These are phyloP conservation scores for Camillea tinctor DNA, from an alignment of 2,329 filamentous ascomycete species.

Conservation along the genomic window DNA sequence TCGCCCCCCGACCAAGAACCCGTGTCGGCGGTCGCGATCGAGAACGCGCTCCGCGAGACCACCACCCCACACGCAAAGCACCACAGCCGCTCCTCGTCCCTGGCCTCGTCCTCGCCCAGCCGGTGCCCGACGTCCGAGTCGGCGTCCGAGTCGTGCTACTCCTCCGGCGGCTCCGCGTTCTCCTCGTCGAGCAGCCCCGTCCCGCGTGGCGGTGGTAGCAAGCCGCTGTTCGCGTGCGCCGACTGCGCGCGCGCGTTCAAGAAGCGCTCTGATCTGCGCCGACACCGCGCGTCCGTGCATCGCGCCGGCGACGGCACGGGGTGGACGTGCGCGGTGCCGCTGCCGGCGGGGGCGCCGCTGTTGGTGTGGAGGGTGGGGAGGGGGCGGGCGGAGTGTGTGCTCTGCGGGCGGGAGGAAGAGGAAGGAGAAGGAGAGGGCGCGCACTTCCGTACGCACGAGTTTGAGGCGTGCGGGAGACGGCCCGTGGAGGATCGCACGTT, in stretches of 20 bases:
- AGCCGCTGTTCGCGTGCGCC: conserved; percentile 34
- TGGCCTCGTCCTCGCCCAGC: no score
- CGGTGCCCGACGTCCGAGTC: no score
- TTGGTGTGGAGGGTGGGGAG: conserved; percentile 50
- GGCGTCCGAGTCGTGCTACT: no score
- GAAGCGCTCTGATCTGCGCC: conserved; percentile 42
- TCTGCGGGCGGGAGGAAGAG: conserved; percentile 33
- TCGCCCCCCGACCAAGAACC: conserved; percentile 47
- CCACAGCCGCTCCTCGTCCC: not conserved
- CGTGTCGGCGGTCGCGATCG: conserved; percentile 38
- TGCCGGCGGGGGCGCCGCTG: conserved; percentile 36
- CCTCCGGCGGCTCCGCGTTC: no score
- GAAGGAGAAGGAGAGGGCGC: no score
- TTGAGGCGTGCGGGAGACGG: conserved; percentile 51
- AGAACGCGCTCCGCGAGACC: conserved; percentile 32
- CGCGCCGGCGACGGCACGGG: conserved; percentile 27
- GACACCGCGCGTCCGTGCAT: conserved; percentile 33
- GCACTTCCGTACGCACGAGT: conserved; percentile 41
- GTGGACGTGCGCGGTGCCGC: conserved; percentile 50
- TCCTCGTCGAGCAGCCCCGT: no score
- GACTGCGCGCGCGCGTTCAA: conserved; percentile 39
- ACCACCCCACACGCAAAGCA: no score
- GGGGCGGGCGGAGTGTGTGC: conserved; percentile 40
- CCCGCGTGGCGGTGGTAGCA: no score
- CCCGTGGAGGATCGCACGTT: conserved; percentile 39